A percentile compares a stretch with the other conserved stretches of the same genome.
These are phyloP conservation scores for Xylariaceae sp. DNA, from an alignment of 2,329 filamentous ascomycete genomes.

Conservation along the genomic window DNA sequence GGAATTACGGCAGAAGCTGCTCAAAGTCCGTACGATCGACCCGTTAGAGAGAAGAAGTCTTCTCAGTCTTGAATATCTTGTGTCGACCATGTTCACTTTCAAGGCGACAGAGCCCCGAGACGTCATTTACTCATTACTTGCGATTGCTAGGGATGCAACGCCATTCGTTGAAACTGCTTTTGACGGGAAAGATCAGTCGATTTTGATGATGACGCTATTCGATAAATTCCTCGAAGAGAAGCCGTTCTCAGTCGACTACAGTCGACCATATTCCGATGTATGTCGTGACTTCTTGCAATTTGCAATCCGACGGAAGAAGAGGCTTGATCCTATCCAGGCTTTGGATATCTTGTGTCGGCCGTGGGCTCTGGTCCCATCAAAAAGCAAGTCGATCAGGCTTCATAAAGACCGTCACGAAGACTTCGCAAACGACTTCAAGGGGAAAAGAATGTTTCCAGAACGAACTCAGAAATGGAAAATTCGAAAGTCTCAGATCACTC, in stretches of 20 bases:
- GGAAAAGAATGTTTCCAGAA: neutral
- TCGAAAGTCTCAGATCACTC: neutral
- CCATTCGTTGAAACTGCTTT: neutral
- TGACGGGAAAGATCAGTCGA: neutral
- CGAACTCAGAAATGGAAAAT: neutral
- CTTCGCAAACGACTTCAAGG: neutral
- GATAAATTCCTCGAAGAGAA: neutral
- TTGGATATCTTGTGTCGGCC: slow-evolving; percentile 14
- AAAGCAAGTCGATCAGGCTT: neutral
- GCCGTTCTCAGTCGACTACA: slow-evolving; percentile 5
- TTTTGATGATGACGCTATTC: neutral
- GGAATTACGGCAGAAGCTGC: slow-evolving; percentile 7
- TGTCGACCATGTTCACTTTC: slow-evolving; percentile 8
- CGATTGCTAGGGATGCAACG: slow-evolving; percentile 2
- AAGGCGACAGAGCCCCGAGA: slow-evolving; percentile 6
- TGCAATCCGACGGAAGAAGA: neutral
- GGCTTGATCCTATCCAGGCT: slow-evolving; percentile 1
- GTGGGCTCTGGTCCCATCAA: slow-evolving; percentile 6
- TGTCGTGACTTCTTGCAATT: neutral
- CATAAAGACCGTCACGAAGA: neutral
- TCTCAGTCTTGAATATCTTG: slow-evolving; percentile 6
- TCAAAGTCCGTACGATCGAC: neutral
- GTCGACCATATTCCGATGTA: slow-evolving; percentile 2
- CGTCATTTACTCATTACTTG: slow-evolving; percentile 9
- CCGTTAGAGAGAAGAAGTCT: neutral